Base-by-base conservation (phyloP, 164 flowering plant species). In the Paratinospora sagittata region DNA sequence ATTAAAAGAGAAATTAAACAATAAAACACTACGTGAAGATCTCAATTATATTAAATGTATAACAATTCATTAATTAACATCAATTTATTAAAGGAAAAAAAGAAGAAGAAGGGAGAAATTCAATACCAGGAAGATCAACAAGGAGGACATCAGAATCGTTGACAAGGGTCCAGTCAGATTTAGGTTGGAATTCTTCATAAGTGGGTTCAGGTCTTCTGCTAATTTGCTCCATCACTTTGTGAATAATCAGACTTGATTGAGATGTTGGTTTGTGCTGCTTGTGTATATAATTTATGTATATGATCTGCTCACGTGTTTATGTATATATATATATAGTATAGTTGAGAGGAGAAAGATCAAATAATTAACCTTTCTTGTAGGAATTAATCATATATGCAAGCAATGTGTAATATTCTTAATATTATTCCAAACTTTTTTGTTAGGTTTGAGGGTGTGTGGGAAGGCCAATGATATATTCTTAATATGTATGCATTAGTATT, bases 361-460 rank as follows among this genome's bases (percentile, higher is more conserved):
- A 52, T 68, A 36, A 27, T 33, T 63, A 33, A 61, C 64, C 71
- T 76, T 76, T 67, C 75, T 70, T 74, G 78, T 30, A 43, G 43
- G 65, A 66, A 12, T n/a, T n/a, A n/a, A n/a, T 49, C 58, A 27
- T 70, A 39, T 8, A 39, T 39, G 43, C 3, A 39, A 7, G 0
- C n/a, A 39, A 39, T 39, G 7, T 8, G 43, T 7, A 39, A 39
- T 64, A 69, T 58, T 63, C 67, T n/a, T n/a, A n/a, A n/a, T n/a
- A n/a, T 81, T 73, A 81, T 83, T 81, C 84, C 77, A 72, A 76
- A 79, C 82, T 70, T 72, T n/a, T 37, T 17, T 65, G 43, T 3
- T 16, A 27, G 23, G 60, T 27, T 68, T 3, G 26, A 27, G n/a
- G 66, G 1, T 55, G 65, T n/a, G 64, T 33, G 66, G 65, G 47